phyloP scores from a whole-genome alignment of 2,329 filamentous ascomycete species.

The Aspergillus novoparasiticus region DNA sequence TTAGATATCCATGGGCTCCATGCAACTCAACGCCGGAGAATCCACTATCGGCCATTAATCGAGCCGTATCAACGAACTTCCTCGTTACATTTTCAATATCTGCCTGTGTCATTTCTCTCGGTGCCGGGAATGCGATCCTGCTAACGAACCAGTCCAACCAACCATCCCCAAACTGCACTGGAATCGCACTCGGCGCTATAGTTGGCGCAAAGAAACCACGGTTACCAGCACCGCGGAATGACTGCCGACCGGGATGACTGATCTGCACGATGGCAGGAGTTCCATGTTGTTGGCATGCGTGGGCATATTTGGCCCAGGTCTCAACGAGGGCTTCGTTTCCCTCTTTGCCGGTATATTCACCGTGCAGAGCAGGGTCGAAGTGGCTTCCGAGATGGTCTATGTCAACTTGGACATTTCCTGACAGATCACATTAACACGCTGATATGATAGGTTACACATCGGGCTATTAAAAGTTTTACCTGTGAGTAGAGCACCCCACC shows the following conservation, averaged over 20 bases:
- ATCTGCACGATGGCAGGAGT: conserved; percentile 49
- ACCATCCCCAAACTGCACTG: conserved; percentile 42
- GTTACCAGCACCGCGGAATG: conserved; percentile 42
- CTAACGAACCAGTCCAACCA: conserved; percentile 38
- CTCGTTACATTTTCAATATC: conserved; percentile 59
- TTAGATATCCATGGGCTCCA: conserved; percentile 54
- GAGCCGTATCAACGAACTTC: conserved; percentile 57
- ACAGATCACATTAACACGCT: neutral
- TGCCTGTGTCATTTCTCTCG: conserved; percentile 56
- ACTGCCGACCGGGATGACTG: conserved; percentile 50
- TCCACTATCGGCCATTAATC: conserved; percentile 52
- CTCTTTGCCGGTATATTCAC: conserved; percentile 28
- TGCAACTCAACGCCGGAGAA: conserved; percentile 59
- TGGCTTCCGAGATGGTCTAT: conserved; percentile 42
- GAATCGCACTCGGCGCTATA: conserved; percentile 44
- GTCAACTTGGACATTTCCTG: conserved; percentile 49
- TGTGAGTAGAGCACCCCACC: conserved; percentile 48
- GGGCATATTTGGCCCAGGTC: conserved; percentile 33
- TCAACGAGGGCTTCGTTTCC: conserved; percentile 22
- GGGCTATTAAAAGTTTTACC: conserved; percentile 27
- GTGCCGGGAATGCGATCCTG: conserved; percentile 48
- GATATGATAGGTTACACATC: neutral
- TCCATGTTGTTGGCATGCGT: conserved; percentile 39
- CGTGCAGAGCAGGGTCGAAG: conserved; percentile 31
- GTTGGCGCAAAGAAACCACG: conserved; percentile 35